Conservation (phyloP, 2,329 filamentous ascomycete genomes). For the Aspergillus fijiensis region DNA sequence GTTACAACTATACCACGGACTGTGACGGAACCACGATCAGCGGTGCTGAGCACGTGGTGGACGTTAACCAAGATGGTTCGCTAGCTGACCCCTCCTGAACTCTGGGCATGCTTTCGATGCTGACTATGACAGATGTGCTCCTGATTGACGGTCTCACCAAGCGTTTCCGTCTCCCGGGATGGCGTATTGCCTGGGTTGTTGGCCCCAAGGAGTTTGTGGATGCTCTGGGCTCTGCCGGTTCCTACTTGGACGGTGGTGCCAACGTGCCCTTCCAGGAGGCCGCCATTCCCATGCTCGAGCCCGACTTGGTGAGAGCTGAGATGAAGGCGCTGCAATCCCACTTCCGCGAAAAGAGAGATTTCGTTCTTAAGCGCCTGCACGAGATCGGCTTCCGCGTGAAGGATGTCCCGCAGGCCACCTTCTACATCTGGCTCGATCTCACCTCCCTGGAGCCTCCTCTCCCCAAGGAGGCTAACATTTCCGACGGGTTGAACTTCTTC, state of each 20-base stretch:
- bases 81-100: conserved; percentile 2
- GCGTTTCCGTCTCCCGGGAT: conserved; percentile 91
- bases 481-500: conserved; percentile 96
- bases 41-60: conserved; percentile 83
- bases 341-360: conserved; percentile 92
- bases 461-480: conserved; percentile 66
- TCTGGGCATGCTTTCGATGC: neutral
- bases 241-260: conserved; percentile 90
- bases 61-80: conserved; percentile 73
- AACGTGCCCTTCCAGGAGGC: conserved; percentile 96
- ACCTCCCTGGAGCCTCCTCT: conserved; percentile 51
- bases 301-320: conserved; percentile 72
- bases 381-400: conserved; percentile 86
- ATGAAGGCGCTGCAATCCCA: conserved; percentile 88
- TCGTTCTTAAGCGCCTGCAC: conserved; percentile 73
- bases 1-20: conserved; percentile 91
- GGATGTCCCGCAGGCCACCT: conserved; percentile 84
- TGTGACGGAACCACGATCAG: conserved; percentile 90
- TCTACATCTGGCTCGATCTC: conserved; percentile 80
- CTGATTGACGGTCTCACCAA: conserved; percentile 96
- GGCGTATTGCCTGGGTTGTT: conserved; percentile 94
- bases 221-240: conserved; percentile 87
- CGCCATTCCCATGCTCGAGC: conserved; percentile 89
- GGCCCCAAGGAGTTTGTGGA: conserved; percentile 96
- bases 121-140: conserved; percentile 64